Conservation (phyloP, 495 filamentous ascomycete species). For the Oleoguttula mirabilis region DNA sequence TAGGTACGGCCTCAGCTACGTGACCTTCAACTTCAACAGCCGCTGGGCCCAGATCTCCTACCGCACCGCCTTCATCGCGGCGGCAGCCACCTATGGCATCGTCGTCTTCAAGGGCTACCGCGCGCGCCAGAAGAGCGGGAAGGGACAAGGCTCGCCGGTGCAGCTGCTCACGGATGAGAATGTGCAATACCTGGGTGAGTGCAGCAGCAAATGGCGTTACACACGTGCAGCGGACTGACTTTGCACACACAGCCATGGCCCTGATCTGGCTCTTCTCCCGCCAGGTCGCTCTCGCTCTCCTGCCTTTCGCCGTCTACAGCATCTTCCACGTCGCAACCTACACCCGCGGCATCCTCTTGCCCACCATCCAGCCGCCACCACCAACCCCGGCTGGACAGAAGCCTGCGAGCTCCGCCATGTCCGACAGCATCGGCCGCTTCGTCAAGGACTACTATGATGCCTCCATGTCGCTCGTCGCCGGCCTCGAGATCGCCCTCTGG, state of each 20-base stretch:
- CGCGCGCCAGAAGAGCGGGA: slow-evolving; percentile 50
- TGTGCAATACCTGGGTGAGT: slow-evolving; percentile 89
- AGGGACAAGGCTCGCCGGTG: slow-evolving; percentile 39
- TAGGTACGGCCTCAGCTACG: slow-evolving; percentile 69
- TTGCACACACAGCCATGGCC: slow-evolving; percentile 73
- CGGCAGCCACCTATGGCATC: slow-evolving; percentile 88
- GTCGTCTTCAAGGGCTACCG: slow-evolving; percentile 98
- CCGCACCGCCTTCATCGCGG: slow-evolving; percentile 76
- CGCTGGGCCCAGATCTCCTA: slow-evolving; percentile 68
- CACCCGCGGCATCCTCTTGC: slow-evolving; percentile 57
- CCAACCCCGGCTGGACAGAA: slow-evolving; percentile 48
- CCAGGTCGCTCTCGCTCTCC: slow-evolving; percentile 77
- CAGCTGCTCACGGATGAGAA: slow-evolving; percentile 79
- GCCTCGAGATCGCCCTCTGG: slow-evolving; percentile 52
- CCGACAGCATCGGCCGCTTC: slow-evolving; percentile 76
- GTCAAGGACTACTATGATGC: slow-evolving; percentile 96
- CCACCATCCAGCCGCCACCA: slow-evolving; percentile 40
- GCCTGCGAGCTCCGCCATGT: slow-evolving; percentile 45
- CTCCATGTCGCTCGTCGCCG: slow-evolving; percentile 35
- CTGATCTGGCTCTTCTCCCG: slow-evolving; percentile 87
- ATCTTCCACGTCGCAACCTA: slow-evolving; percentile 94
- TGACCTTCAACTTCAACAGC: slow-evolving; percentile 70
- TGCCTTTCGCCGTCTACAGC: slow-evolving; percentile 94
- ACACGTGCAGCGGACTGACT: slow-evolving; percentile 3
- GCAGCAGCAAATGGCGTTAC: too few species aligned